Evolutionary conservation across 345 rosid species (phyloP).

Genomic region (Viola odorata): DNA sequence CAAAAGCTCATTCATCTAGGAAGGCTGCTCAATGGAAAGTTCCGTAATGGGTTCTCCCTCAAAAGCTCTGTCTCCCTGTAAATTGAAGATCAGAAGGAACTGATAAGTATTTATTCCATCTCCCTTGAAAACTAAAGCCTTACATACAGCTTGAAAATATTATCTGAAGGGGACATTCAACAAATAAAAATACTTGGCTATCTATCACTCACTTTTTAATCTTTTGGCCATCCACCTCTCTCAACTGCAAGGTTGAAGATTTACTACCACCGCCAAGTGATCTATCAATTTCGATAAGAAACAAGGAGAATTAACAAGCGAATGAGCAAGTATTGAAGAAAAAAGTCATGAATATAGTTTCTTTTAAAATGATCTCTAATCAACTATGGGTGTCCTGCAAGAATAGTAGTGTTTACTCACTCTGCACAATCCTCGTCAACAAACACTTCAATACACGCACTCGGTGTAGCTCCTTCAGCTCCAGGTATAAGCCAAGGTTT

Average conservation of each 20-base stretch:
- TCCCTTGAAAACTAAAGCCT: too few relatives aligned
- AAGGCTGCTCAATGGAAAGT: slow-evolving; percentile 67
- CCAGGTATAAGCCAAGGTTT: slow-evolving; percentile 32
- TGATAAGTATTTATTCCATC: background rate
- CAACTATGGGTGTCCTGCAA: background rate
- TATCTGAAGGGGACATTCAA: too few relatives aligned
- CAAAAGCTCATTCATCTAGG: slow-evolving; percentile 41
- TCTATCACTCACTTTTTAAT: slow-evolving; percentile 35
- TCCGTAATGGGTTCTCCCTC: slow-evolving; percentile 71
- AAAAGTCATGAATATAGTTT: too few relatives aligned
- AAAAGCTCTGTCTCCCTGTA: slow-evolving; percentile 73
- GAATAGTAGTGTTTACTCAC: slow-evolving; percentile 38
- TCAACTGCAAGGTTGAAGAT: slow-evolving; percentile 34
- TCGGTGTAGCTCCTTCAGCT: slow-evolving; percentile 32
- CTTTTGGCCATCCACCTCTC: slow-evolving; percentile 34
- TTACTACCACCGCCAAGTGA: slow-evolving; percentile 15
- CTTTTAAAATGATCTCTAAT: background rate
- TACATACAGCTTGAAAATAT: too few relatives aligned
- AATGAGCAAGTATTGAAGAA: background rate
- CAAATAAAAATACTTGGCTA: background rate
- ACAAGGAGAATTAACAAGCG: background rate
- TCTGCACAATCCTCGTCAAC: slow-evolving; percentile 62
- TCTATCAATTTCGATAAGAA: slow-evolving; percentile 20
- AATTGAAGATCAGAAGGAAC: background rate
- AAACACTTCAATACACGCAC: slow-evolving; percentile 64